A percentile compares a stretch with the other conserved stretches of the same genome.
phyloP scores from a whole-genome alignment of 805 yeast genomes.

The Candida boleticola region DNA sequence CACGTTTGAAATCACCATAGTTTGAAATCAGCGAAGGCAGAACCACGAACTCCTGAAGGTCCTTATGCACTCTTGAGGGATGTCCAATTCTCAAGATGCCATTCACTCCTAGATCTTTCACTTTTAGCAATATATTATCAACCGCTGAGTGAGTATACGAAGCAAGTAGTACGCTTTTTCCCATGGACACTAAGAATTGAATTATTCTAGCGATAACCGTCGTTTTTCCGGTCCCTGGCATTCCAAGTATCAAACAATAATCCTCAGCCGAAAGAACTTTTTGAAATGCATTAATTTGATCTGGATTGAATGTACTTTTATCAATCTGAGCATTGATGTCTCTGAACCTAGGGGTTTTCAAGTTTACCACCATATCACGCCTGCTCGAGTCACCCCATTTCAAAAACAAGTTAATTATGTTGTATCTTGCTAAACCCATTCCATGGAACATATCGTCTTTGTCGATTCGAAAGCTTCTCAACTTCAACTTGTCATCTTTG shows the following conservation, averaged over 20 bases:
- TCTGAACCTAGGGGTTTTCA: constrained; percentile 44
- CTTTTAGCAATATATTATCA: constrained; percentile 81
- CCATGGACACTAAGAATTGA: constrained; percentile 52
- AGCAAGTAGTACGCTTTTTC: constrained; percentile 70
- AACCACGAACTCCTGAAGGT: constrained; percentile 53
- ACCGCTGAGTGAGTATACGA: constrained; percentile 96
- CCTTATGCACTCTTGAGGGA: constrained; percentile 57
- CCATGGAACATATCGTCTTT: constrained; percentile 76
- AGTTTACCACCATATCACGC: constrained; percentile 53
- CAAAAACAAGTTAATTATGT: constrained; percentile 66
- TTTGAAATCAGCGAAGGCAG: constrained; percentile 26
- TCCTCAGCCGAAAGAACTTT: constrained; percentile 65
- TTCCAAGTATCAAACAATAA: constrained; percentile 81
- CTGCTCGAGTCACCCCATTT: constrained; percentile 45
- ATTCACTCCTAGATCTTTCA: constrained; percentile 35
- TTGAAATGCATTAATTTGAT: constrained; percentile 69
- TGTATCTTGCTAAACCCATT: constrained; percentile 72
- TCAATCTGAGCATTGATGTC: constrained; percentile 7
- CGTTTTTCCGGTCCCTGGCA: constrained; percentile 90
- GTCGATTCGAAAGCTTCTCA: constrained; percentile 61
- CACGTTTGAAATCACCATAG: constrained; percentile 44
- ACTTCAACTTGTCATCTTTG: neutral
- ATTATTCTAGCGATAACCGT: constrained; percentile 79
- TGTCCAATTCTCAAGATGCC: constrained; percentile 68
- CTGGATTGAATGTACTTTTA: constrained; percentile 52